phyloP scores from a whole-genome alignment of 352 stramenopile genomes.

The Plasmopara muralis region DNA sequence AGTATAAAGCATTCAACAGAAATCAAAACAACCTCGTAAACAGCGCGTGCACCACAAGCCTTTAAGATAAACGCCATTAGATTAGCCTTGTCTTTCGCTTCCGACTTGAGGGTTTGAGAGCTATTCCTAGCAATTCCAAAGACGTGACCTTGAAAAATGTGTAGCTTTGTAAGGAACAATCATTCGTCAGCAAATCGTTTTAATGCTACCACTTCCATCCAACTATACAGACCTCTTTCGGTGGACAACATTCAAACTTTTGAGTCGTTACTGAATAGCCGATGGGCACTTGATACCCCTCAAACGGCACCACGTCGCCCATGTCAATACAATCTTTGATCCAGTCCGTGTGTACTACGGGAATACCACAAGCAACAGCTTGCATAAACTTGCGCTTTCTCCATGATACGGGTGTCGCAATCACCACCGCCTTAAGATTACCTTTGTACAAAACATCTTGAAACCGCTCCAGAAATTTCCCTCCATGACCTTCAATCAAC shows the following conservation, averaged over 20 bases:
- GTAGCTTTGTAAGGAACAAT: slow-evolving; percentile 28
- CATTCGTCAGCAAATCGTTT: neutral
- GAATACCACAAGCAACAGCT: slow-evolving; percentile 71
- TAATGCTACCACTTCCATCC: neutral
- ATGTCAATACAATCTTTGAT: slow-evolving; percentile 54
- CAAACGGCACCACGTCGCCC: slow-evolving; percentile 46
- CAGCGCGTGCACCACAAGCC: slow-evolving; percentile 45
- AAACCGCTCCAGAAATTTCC: slow-evolving; percentile 41
- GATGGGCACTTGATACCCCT: slow-evolving; percentile 63
- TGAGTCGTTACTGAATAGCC: slow-evolving; percentile 54
- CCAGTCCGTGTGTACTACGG: slow-evolving; percentile 78
- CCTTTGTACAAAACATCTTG: slow-evolving; percentile 42
- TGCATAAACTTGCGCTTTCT: slow-evolving; percentile 80
- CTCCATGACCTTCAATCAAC: slow-evolving; percentile 61
- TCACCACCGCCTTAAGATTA: slow-evolving; percentile 57
- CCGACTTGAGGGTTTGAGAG: slow-evolving; percentile 19
- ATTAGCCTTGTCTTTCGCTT: slow-evolving; percentile 35
- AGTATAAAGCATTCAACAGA: neutral
- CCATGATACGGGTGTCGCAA: slow-evolving; percentile 67
- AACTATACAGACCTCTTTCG: slow-evolving; percentile 22
- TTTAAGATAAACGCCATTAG: slow-evolving; percentile 57
- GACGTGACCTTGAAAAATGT: slow-evolving; percentile 49
- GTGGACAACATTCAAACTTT: slow-evolving; percentile 54
- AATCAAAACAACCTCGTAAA: slow-evolving; percentile 39
- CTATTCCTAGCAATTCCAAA: slow-evolving; percentile 66